Evolutionary conservation across 768 basidiomycete species (phyloP).

Genomic region (Jaapia argillacea): DNA sequence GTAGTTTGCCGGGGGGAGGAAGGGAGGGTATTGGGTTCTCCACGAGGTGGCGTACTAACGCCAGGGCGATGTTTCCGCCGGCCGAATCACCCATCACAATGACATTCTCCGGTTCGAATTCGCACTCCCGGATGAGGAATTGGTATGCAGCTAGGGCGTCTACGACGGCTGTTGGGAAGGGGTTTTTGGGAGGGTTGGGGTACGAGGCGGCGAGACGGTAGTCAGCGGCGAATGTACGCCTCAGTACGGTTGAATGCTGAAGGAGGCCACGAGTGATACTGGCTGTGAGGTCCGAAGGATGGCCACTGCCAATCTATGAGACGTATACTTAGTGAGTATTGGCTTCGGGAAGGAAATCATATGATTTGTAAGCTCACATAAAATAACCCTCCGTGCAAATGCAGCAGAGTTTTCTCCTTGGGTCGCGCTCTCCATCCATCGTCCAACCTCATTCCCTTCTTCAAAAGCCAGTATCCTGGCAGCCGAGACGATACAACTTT

Average conservation of each 20-base stretch:
- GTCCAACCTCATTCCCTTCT: slow-evolving; percentile 3
- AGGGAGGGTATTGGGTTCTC: slow-evolving; percentile 18
- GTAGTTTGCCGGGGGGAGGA: slow-evolving; percentile 14
- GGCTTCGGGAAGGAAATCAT: background rate
- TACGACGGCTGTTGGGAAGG: slow-evolving; percentile 46
- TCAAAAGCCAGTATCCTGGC: slow-evolving; percentile 12
- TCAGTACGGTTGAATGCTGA: background rate
- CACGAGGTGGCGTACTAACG: slow-evolving; percentile 28
- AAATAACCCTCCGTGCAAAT: slow-evolving; percentile 12
- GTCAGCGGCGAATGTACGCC: slow-evolving; percentile 11
- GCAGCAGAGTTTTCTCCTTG: slow-evolving; percentile 16
- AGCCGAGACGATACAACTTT: slow-evolving; percentile 3
- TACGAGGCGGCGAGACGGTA: slow-evolving; percentile 19
- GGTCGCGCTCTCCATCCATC: slow-evolving; percentile 7
- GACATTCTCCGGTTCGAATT: slow-evolving; percentile 32
- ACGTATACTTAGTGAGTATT: background rate
- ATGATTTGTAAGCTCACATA: background rate
- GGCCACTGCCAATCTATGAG: background rate
- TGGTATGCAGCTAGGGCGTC: slow-evolving; percentile 41
- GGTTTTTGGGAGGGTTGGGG: slow-evolving; percentile 13
- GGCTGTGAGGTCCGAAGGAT: background rate
- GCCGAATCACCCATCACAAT: slow-evolving; percentile 44
- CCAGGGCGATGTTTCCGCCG: slow-evolving; percentile 38
- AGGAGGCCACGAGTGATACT: background rate
- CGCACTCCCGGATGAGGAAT: slow-evolving; percentile 34